Base-by-base conservation (phyloP, 2,329 filamentous ascomycete species). In the Fusarium anthophilum region DNA sequence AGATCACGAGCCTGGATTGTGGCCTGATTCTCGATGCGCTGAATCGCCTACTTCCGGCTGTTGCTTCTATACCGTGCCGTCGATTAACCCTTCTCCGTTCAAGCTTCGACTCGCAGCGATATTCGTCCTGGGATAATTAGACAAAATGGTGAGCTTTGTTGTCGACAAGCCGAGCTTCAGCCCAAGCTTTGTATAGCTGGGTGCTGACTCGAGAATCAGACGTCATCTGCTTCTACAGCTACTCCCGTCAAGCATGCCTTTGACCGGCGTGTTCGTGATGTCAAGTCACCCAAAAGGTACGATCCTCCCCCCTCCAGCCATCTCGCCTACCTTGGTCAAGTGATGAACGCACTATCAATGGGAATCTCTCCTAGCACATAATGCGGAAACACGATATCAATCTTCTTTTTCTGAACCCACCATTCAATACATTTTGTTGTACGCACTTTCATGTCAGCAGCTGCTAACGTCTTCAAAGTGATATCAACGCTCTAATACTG, bases 311-410 rank as follows among this genome's bases (percentile, higher is more conserved):
- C 18, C 8, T 17, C 41, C 43, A 44, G 38, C 48, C 26, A 58
- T 59, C 57, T 43, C 48, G 53, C 37, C 53, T 41, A 28, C n/a
- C 43, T 32, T 18, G 55, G 73, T 76, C 74, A 86, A 78, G 87
- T 91, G 87, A 97, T 97, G 95, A 97, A 94, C 87, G 88, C 85
- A 86, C 88, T 91, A 92, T 94, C 92, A 97, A 98, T 99, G 96
- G 96, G 96, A 99, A 99, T 99, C 96, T 99, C 97, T 99, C 96
- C 93, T 94, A 98, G 94, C 89, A 90, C 87, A 85, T 83, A 84
- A 89, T 99, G 96, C 94, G 92, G 96, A 99, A 94, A 91, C 84
- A 87, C 86, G 88, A 92, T 94, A 83, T 82, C 71, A 77, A 82
- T 82, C 79, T 91, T 93, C 91, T 92, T 91, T 91, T 91, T 85